Evolutionary conservation across 1,284 basidiomycete genomes (phyloP), one percentile per base, ranked within the genome.

Genomic region (Cryptococcus wingfieldii): DNA sequence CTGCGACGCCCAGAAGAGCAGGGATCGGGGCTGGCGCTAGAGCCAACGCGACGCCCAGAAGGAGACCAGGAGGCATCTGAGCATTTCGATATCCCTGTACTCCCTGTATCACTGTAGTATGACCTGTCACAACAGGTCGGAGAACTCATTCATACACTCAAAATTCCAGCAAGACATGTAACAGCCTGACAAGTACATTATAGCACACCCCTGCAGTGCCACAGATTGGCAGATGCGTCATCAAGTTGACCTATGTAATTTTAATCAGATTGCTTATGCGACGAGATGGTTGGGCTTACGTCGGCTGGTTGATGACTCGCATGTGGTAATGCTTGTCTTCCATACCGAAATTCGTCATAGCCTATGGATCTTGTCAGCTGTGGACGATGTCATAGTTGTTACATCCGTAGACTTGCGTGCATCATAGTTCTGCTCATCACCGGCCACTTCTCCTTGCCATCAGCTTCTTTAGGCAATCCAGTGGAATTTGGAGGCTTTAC

Each of bases 1-100:
- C 66, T 8, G 58, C 62, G 14, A 93, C 90, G 7, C 89, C 89
- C 4, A 80, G 87, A 61, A 85, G 88, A 69, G 81, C 84, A 8
- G 77, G 77, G 16, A 83, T 75, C 27, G 77, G 77, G 1, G 77
- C 84, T 63, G 87, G 86, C 13, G 82, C 85, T 31, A 50, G 48
- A 19, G 9, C 48, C 8, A 71, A 70, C 6, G 78, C 79, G 38
- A 81, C 80, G 14, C 80, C 80, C 13, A 61, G 79, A 62, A 67
- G 79, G 25, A 58, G 78, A 23, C 66, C 72, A 5, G 79, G 79
- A 18, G 76, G 76, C 6, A 77, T 77, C 42, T 77, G 62, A 54
- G n/a, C 14, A 38, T 38, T 3, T 34, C 10, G 31, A 34, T 10
- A 7, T 34, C 31, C 31, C 31, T 34, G 3, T 34, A 23, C 23